Base-by-base conservation (phyloP, 140 eudicot genomes). In the Senecio squalidus region DNA sequence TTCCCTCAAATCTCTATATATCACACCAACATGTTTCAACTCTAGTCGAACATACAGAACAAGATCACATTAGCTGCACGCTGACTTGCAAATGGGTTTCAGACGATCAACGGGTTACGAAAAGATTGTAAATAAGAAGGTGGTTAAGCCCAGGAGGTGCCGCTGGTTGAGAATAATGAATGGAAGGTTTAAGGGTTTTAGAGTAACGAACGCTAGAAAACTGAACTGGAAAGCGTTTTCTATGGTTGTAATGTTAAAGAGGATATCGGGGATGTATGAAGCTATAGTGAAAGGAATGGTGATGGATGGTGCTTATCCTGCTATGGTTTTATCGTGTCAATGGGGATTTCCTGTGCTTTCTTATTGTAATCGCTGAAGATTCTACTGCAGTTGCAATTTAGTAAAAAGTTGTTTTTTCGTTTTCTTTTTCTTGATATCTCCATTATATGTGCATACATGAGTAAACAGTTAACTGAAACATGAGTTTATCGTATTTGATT, bases 311-410 rank as follows among this genome's bases (percentile, higher is more conserved):
- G 63, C 63, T 57, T 57, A 34, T 57, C 31, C 48, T 11, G 47
- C 63, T 4, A 57, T 17, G 33, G 45, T 36, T 57, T 34, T 34
- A 57, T 20, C 63, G 13, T 34, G 63, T 34, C 63, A 57, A 57
- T 57, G 63, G 63, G 63, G 63, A 10, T 57, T 57, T 21, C 63
- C 63, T 11, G 48, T 57, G 20, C 29, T 57, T 33, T 57, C 63
- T 7, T 57, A 4, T 33, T 34, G 63, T 36, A 57, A 34, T 9
- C 20, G 5, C 25, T 38, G 21, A 57, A 57, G 30, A 57, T 57
- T 20, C 9, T 2, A 36, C 4, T 47, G 54, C 21, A 44, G 5
- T 21, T 20, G n/a, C 22, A 44, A 5, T n/a, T 4, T 9, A 17
- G 27, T 29, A 5, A 57, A 10, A 29, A 34, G 6, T 23, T 4